A percentile compares a stretch with the other conserved stretches of the same genome.
Conservation (phyloP, 208 protist species). For the Phytomonas serpens region DNA sequence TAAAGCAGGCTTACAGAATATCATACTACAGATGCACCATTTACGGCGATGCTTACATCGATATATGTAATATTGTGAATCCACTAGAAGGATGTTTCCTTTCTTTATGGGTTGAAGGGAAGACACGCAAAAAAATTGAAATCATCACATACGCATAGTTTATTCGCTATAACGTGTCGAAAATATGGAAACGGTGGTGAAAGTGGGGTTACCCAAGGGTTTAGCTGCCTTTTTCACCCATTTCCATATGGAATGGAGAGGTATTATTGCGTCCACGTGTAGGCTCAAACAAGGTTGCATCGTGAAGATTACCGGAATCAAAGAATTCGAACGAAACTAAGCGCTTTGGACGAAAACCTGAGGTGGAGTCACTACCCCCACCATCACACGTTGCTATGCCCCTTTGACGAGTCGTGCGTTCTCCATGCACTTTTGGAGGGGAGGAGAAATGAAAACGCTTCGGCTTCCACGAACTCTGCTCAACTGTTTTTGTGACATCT, state of each 20-base stretch:
- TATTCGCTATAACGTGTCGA: too few species aligned
- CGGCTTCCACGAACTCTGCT: neutral
- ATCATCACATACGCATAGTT: too few species aligned
- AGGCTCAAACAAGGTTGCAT: neutral
- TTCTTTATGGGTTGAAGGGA: too few species aligned
- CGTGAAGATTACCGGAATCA: neutral
- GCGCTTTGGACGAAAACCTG: neutral
- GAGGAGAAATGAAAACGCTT: neutral
- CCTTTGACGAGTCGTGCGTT: neutral
- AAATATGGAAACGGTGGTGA: too few species aligned
- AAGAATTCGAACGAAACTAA: neutral
- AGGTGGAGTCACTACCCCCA: neutral
- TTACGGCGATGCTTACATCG: too few species aligned
- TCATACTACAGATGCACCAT: neutral
- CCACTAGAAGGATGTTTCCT: too few species aligned
- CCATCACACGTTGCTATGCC: neutral
- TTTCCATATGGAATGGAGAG: neutral
- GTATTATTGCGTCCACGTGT: neutral
- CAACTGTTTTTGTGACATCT: neutral
- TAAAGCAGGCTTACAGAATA: neutral
- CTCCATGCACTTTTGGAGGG: neutral
- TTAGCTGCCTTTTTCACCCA: neutral
- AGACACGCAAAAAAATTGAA: too few species aligned
- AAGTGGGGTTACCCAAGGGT: neutral
- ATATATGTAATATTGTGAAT: too few species aligned